Evolutionary conservation across 1,284 basidiomycete genomes (phyloP).

Genomic region (Ustilago tritici): DNA sequence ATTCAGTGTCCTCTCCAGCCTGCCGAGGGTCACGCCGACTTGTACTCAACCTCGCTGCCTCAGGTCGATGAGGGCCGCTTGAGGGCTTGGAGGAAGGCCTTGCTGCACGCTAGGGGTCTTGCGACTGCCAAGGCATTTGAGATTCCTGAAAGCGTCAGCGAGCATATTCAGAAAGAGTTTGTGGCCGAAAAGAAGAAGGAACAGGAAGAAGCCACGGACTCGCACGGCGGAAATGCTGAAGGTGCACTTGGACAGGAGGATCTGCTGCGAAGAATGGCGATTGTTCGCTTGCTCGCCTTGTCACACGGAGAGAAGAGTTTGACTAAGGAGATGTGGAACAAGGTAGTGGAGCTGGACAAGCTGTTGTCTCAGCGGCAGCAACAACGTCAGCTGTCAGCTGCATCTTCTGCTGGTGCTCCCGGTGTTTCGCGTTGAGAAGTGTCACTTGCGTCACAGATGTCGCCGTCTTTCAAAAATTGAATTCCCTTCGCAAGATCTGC

Average conservation of each 20-base stretch:
- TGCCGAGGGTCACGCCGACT: neutral
- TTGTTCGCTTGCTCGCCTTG: slow-evolving; percentile 54
- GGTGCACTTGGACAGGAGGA: slow-evolving; percentile 52
- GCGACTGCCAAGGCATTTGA: slow-evolving; percentile 51
- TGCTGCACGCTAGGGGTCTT: slow-evolving; percentile 36
- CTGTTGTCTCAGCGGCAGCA: slow-evolving; percentile 20
- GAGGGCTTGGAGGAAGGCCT: slow-evolving; percentile 31
- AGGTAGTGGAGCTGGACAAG: slow-evolving; percentile 50
- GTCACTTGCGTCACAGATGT: neutral
- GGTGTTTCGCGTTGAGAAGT: slow-evolving; percentile 22
- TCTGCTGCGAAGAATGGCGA: slow-evolving; percentile 53
- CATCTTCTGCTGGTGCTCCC: slow-evolving; percentile 4
- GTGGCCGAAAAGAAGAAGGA: slow-evolving; percentile 49
- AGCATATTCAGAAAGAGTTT: slow-evolving; percentile 64
- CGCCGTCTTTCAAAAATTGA: neutral
- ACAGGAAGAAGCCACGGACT: slow-evolving; percentile 27
- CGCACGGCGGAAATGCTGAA: slow-evolving; percentile 25
- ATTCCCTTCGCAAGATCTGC: neutral
- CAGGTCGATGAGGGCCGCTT: slow-evolving; percentile 23
- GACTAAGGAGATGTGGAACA: slow-evolving; percentile 44
- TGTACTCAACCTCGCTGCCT: slow-evolving; percentile 18
- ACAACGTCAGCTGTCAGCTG: slow-evolving; percentile 16
- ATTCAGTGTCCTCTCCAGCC: slow-evolving; percentile 47
- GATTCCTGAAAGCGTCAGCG: slow-evolving; percentile 57
- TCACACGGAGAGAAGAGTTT: slow-evolving; percentile 49